These are phyloP conservation scores for Teratosphaeria pseudoeucalypti DNA, from an alignment of 2,329 filamentous ascomycete species.

Conservation along the genomic window DNA sequence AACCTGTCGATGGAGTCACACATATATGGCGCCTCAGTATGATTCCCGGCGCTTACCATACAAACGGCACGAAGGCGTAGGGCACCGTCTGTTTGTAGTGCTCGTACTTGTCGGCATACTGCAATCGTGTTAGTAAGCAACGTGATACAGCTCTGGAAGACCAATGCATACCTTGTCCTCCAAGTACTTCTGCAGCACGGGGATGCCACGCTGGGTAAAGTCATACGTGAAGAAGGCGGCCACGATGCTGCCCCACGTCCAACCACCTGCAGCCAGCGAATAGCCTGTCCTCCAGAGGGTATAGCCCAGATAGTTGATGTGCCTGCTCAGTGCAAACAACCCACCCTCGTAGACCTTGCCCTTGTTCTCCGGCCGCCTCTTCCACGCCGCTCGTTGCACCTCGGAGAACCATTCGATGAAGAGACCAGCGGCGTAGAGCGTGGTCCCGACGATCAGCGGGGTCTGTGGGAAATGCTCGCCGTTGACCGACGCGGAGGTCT, in stretches of 20 bases:
- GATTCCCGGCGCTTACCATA: constrained; percentile 6
- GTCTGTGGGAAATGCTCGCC: constrained; percentile 32
- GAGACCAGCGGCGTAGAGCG: constrained; percentile 43
- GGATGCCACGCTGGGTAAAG: constrained; percentile 31
- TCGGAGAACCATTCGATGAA: constrained; percentile 46
- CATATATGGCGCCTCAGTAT: not conserved
- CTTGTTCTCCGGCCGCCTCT: constrained; percentile 40
- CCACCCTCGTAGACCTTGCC: constrained; percentile 43
- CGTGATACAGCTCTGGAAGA: not conserved
- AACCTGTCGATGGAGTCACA: not conserved
- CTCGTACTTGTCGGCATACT: constrained; percentile 32
- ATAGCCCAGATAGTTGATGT: constrained; percentile 47
- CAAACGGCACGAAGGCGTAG: constrained; percentile 29
- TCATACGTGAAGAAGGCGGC: constrained; percentile 35
- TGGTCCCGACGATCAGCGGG: constrained; percentile 38
- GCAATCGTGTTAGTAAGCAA: constrained; percentile 2
- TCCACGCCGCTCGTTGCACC: constrained; percentile 45
- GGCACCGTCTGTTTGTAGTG: constrained; percentile 29
- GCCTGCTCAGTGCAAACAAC: constrained; percentile 39
- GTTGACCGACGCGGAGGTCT: constrained; percentile 36
- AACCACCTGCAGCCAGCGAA: constrained; percentile 39
- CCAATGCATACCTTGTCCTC: constrained; percentile 25
- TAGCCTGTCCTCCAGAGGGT: constrained; percentile 42
- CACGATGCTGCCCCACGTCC: constrained; percentile 32
- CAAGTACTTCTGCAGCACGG: constrained; percentile 42